A percentile compares a stretch with the other conserved stretches of the same genome.
These are phyloP conservation scores for Dactylonectria estremocensis DNA, from an alignment of 2,329 filamentous ascomycete genomes.

Conservation along the genomic window DNA sequence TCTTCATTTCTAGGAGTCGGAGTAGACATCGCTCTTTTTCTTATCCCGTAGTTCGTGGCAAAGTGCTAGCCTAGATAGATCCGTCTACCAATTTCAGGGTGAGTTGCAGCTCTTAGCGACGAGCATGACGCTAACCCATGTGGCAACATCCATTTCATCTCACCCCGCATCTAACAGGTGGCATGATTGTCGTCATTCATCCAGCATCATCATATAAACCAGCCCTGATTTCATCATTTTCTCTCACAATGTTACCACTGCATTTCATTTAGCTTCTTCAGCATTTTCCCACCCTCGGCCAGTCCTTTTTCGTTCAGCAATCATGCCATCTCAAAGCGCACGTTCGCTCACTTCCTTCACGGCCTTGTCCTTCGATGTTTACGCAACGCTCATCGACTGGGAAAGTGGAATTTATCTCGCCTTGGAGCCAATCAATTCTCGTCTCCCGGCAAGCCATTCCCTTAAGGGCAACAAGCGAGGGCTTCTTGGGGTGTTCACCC, in stretches of 20 bases:
- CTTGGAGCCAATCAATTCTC: conserved; percentile 63
- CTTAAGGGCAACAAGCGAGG: conserved; percentile 42
- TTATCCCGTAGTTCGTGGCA: no score
- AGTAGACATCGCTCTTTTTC: no score
- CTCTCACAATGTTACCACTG: no score
- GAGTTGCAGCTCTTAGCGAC: neutral
- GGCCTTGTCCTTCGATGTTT: conserved; percentile 80
- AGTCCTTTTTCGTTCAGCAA: neutral
- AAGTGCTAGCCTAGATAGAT: no score
- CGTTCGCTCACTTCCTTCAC: conserved; percentile 5
- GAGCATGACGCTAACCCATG: neutral
- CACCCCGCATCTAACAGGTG: neutral
- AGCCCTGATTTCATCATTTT: no score
- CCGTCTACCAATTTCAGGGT: no score
- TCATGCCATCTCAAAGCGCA: neutral
- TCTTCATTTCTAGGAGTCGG: no score
- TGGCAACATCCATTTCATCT: no score
- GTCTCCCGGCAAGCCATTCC: conserved; percentile 37
- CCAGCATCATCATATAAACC: no score
- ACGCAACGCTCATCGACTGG: conserved; percentile 86
- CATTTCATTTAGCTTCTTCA: neutral
- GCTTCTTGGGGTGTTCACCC: conserved; percentile 59
- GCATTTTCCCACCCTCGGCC: neutral
- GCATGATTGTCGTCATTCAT: neutral
- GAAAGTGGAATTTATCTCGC: conserved; percentile 73